A percentile compares a stretch with the other conserved stretches of the same genome.
phyloP scores from a whole-genome alignment of 192 early-diverging fungal genomes.

The Rhizoclosmatium globosum region DNA sequence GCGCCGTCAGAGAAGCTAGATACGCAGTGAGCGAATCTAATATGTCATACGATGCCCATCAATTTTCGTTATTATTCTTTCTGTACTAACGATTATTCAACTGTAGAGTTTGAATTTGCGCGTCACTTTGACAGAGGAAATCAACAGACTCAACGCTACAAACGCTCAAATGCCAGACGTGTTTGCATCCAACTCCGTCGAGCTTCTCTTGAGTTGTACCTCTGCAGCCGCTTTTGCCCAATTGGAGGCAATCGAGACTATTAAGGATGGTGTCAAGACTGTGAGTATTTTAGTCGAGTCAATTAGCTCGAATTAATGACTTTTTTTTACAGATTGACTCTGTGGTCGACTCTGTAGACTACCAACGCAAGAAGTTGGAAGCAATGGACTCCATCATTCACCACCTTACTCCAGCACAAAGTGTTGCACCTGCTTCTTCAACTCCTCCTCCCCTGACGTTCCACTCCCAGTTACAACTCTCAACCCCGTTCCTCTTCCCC shows the following conservation, averaged over 20 bases:
- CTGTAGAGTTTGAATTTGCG: slow-evolving; percentile 54
- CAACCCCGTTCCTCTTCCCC: background rate
- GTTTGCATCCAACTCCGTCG: slow-evolving; percentile 50
- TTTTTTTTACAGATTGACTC: no score
- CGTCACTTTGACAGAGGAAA: slow-evolving; percentile 58
- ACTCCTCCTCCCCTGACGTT: background rate
- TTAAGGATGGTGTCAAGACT: slow-evolving; percentile 64
- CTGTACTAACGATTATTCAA: background rate
- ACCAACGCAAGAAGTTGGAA: background rate
- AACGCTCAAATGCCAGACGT: slow-evolving; percentile 52
- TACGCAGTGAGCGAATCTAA: background rate
- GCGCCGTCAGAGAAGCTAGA: no score
- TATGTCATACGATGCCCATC: no score
- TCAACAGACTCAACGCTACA: slow-evolving; percentile 59
- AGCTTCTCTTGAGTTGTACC: slow-evolving; percentile 47
- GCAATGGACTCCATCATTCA: slow-evolving; percentile 24
- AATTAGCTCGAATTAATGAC: background rate
- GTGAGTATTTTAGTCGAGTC: slow-evolving; percentile 26
- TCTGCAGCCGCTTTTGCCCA: slow-evolving; percentile 51
- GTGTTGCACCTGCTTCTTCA: background rate
- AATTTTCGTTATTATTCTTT: slow-evolving; percentile 15
- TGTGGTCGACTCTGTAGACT: slow-evolving; percentile 28
- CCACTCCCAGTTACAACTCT: no score
- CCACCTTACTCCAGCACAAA: background rate
- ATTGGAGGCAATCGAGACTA: slow-evolving; percentile 57